Evolutionary conservation across 23 red algal species (phyloP).

Genomic region (Gracilariopsis chorda): DNA sequence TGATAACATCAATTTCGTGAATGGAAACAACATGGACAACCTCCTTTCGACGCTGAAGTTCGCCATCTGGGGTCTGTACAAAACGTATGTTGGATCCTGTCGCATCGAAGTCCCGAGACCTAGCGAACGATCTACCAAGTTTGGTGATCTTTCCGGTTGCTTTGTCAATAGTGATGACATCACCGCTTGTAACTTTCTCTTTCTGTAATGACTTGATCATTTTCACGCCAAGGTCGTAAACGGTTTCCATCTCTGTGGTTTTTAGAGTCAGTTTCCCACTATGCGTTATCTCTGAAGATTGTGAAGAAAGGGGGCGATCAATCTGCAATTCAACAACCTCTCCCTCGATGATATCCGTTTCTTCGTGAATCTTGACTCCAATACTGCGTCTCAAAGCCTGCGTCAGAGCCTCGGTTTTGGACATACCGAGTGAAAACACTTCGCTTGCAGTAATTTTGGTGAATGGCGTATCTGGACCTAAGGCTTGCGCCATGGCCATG

Average conservation of each 20-base stretch:
- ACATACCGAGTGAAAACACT: constrained; percentile 96
- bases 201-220: constrained; percentile 90
- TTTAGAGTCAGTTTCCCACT: constrained; percentile 95
- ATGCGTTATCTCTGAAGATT: constrained; percentile 38
- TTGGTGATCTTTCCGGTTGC: constrained; percentile 95
- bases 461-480: constrained; percentile 92
- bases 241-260: constrained; percentile 99
- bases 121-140: constrained; percentile 91
- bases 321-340: constrained; percentile 98
- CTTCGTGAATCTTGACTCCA: constrained; percentile 92
- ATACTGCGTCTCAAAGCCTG: constrained; percentile 90
- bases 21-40: constrained; percentile 93
- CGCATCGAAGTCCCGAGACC: constrained; percentile 91
- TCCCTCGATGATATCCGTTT: constrained; percentile 97
- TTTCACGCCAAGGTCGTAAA: constrained; percentile 95
- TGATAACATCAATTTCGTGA: constrained; percentile 99
- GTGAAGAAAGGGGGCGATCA: constrained; percentile 70
- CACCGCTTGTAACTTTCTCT: constrained; percentile 83
- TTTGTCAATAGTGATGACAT: constrained; percentile 99
- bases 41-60: constrained; percentile 89
- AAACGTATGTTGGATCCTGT: constrained; percentile 81
- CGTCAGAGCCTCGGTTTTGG: constrained; percentile 97
- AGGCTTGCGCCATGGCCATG: constrained; percentile 95
- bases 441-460: constrained; percentile 95
- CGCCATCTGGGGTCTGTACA: constrained; percentile 94